These are phyloP conservation scores for Solanum piurae DNA, from an alignment of 257 asterid species.

Conservation along the genomic window DNA sequence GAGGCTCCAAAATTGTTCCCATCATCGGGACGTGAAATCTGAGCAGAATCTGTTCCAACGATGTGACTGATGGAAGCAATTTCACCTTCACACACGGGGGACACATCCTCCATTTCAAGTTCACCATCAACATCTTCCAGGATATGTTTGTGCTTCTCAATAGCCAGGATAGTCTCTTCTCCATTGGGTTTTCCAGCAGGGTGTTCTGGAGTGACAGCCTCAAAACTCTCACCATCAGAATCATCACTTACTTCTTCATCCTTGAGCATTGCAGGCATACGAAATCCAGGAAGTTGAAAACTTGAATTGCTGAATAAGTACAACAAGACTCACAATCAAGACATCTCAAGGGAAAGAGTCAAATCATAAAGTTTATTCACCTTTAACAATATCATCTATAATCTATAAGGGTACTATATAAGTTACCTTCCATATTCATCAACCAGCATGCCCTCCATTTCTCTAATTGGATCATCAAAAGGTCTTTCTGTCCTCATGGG, in stretches of 20 bases:
- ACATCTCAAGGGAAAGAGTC: not conserved
- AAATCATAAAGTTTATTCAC: not conserved
- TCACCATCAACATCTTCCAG: slow-evolving; percentile 92
- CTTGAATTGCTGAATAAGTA: slow-evolving; percentile 69
- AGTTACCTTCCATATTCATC: slow-evolving; percentile 89
- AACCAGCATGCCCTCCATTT: slow-evolving; percentile 91
- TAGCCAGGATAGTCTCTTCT: slow-evolving; percentile 18
- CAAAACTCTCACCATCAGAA: slow-evolving; percentile 87
- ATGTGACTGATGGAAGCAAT: slow-evolving; percentile 27
- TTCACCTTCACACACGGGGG: slow-evolving; percentile 51
- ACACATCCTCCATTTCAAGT: slow-evolving; percentile 95
- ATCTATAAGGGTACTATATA: not conserved
- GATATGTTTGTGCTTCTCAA: slow-evolving; percentile 65
- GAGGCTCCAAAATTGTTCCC: slow-evolving; percentile 16
- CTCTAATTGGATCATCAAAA: slow-evolving; percentile 80
- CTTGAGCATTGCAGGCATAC: slow-evolving; percentile 75
- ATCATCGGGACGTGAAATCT: slow-evolving; percentile 16
- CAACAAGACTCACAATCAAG: slow-evolving; percentile 1
- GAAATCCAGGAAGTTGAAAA: slow-evolving; percentile 73
- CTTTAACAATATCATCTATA: not conserved
- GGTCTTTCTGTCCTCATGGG: slow-evolving; percentile 68
- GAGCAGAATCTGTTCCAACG: slow-evolving; percentile 19
- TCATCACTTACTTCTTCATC: slow-evolving; percentile 69
- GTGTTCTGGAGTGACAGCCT: slow-evolving; percentile 90
- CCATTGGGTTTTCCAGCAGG: slow-evolving; percentile 33